A percentile compares a stretch with the other conserved stretches of the same genome.
Conservation (phyloP, 345 rosid genomes). For the Euphorbia lathyris region DNA sequence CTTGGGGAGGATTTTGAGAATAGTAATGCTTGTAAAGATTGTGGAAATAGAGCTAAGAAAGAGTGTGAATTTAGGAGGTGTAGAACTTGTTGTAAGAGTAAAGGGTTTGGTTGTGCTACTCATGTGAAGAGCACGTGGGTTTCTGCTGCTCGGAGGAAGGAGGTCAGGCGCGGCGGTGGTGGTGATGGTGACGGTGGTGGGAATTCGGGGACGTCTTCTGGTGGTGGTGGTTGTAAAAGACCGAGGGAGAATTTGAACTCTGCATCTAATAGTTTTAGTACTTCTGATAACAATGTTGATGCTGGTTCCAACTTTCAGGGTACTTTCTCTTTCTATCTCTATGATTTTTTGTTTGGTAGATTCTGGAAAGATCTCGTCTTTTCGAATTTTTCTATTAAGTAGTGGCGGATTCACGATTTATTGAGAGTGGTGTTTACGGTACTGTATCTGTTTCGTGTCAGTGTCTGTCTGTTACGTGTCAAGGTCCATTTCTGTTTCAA, state of each 20-base stretch:
- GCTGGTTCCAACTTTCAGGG: slow-evolving; percentile 50
- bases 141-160: slow-evolving; percentile 52
- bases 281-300: slow-evolving; percentile 35
- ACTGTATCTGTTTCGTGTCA: too few relatives aligned
- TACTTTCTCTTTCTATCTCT: slow-evolving; percentile 16
- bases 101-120: slow-evolving; percentile 65
- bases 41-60: slow-evolving; percentile 80
- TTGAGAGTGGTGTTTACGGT: too few relatives aligned
- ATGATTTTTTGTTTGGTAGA: neutral
- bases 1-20: slow-evolving; percentile 17
- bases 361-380: neutral
- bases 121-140: slow-evolving; percentile 91
- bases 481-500: too few relatives aligned
- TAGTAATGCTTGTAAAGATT: slow-evolving; percentile 61
- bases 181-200: slow-evolving; percentile 29
- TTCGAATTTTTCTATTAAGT: too few relatives aligned
- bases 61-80: slow-evolving; percentile 67
- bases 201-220: slow-evolving; percentile 48
- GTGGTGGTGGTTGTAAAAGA: slow-evolving; percentile 42
- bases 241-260: slow-evolving; percentile 28
- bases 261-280: slow-evolving; percentile 27
- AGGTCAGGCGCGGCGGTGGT: slow-evolving; percentile 19
- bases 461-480: too few relatives aligned
- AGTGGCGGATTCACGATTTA: too few relatives aligned
- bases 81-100: slow-evolving; percentile 78